phyloP scores from a whole-genome alignment of 2,329 filamentous ascomycete species.

The Davidsoniella eucalypti region DNA sequence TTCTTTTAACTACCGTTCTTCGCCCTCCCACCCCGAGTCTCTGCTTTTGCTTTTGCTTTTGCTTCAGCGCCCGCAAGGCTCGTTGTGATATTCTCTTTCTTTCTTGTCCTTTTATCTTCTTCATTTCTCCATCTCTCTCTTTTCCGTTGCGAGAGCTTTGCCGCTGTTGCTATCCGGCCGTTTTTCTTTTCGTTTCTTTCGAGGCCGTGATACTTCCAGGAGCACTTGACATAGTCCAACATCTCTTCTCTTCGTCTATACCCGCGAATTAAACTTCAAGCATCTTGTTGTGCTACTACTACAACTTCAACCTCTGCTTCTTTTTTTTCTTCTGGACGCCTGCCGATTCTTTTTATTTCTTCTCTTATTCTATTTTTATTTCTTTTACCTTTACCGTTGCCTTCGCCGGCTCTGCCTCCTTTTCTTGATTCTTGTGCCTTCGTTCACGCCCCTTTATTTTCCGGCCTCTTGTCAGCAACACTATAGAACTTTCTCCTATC shows the following conservation, averaged over 20 bases:
- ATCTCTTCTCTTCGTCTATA: slow-evolving; percentile 13
- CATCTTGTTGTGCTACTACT: slow-evolving; percentile 12
- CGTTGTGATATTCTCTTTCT: slow-evolving; percentile 3
- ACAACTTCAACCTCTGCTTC: slow-evolving; percentile 11
- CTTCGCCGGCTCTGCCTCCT: background rate
- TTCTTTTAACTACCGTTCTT: background rate
- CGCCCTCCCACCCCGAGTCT: background rate
- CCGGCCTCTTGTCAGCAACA: background rate
- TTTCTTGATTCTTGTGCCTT: slow-evolving; percentile 6
- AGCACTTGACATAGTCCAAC: too few relatives aligned
- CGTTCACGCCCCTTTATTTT: background rate
- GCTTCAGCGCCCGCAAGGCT: background rate
- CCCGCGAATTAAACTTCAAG: slow-evolving; percentile 14
- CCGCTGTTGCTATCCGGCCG: slow-evolving; percentile 8
- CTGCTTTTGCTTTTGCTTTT: slow-evolving; percentile 3
- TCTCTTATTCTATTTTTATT: slow-evolving; percentile 3
- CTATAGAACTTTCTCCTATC: background rate
- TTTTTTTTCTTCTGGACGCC: slow-evolving; percentile 10
- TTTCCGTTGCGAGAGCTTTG: slow-evolving; percentile 10
- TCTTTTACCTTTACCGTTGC: slow-evolving; percentile 4
- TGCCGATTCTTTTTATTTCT: background rate
- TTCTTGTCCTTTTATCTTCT: slow-evolving; percentile 8
- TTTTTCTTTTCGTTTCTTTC: slow-evolving; percentile 9
- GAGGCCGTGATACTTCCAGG: background rate
- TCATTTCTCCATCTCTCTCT: slow-evolving; percentile 4